phyloP scores from a whole-genome alignment of 495 filamentous ascomycete genomes.

The Physcia stellaris region DNA sequence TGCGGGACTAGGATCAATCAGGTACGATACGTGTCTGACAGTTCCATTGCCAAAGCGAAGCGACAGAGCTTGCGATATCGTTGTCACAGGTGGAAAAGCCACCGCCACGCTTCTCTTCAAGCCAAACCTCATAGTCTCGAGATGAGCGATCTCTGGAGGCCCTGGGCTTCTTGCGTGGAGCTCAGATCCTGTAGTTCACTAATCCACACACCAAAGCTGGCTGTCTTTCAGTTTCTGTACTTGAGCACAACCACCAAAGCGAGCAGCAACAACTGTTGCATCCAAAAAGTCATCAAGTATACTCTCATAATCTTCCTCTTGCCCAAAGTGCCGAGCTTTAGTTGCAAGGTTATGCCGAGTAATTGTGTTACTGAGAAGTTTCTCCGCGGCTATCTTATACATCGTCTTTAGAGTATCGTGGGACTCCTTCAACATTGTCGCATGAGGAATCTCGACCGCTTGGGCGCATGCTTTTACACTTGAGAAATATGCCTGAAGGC shows the following conservation, averaged over 20 bases:
- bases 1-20: too few relatives aligned
- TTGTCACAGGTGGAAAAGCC: too few relatives aligned
- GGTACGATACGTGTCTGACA: too few relatives aligned
- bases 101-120: too few relatives aligned
- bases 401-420: not conserved
- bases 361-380: not conserved
- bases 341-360: not conserved
- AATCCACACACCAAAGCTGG: not conserved
- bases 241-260: not conserved
- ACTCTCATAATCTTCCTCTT: not conserved
- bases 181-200: not conserved
- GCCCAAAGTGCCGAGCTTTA: not conserved
- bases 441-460: not conserved
- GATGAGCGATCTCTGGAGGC: too few relatives aligned
- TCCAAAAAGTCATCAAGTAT: not conserved
- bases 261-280: not conserved
- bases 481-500: not conserved
- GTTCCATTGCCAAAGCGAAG: too few relatives aligned
- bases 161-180: too few relatives aligned
- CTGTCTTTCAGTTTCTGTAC: not conserved
- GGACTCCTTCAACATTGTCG: not conserved
- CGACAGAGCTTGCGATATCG: too few relatives aligned
- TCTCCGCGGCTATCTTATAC: not conserved
- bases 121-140: too few relatives aligned
- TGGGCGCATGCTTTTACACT: not conserved